These are phyloP conservation scores for Cutaneotrichosporon sp. DNA, from an alignment of 1,284 basidiomycete genomes.

Conservation along the genomic window DNA sequence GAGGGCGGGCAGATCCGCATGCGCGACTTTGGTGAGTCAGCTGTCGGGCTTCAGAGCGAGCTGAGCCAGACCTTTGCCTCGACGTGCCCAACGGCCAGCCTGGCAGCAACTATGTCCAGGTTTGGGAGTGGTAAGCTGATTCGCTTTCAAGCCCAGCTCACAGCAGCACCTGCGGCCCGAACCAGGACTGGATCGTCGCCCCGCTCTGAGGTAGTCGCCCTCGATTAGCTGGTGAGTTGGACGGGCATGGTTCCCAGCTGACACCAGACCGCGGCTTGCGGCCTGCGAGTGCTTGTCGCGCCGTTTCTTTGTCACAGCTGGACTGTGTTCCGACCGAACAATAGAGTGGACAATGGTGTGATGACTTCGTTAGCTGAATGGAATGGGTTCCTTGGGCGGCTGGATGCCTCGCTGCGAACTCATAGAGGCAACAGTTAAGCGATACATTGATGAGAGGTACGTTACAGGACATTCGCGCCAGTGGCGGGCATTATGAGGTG, in stretches of 20 bases:
- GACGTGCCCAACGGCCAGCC: slow-evolving; percentile 2
- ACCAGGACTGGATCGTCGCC: not conserved
- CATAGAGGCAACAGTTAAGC: not conserved
- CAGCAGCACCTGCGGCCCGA: not conserved
- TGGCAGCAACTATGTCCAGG: slow-evolving; percentile 1
- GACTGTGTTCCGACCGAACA: too few species aligned
- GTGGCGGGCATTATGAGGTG: too few species aligned
- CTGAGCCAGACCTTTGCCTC: slow-evolving; percentile 2
- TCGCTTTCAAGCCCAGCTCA: not conserved
- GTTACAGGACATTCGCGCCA: not conserved
- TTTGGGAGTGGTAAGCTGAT: slow-evolving; percentile 3
- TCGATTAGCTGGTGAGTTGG: too few species aligned
- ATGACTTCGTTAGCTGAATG: too few species aligned
- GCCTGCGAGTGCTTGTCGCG: too few species aligned
- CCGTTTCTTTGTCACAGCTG: too few species aligned
- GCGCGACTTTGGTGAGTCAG: not conserved
- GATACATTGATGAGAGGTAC: not conserved
- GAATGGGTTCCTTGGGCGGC: too few species aligned
- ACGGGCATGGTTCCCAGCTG: too few species aligned
- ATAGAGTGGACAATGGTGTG: not conserved
- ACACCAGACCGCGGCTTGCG: too few species aligned
- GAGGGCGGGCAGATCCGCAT: not conserved
- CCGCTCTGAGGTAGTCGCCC: not conserved
- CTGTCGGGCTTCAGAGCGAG: too few species aligned
- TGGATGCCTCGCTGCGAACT: too few species aligned